Evolutionary conservation across 768 basidiomycete genomes (phyloP).

Genomic region (Mycena galopus): DNA sequence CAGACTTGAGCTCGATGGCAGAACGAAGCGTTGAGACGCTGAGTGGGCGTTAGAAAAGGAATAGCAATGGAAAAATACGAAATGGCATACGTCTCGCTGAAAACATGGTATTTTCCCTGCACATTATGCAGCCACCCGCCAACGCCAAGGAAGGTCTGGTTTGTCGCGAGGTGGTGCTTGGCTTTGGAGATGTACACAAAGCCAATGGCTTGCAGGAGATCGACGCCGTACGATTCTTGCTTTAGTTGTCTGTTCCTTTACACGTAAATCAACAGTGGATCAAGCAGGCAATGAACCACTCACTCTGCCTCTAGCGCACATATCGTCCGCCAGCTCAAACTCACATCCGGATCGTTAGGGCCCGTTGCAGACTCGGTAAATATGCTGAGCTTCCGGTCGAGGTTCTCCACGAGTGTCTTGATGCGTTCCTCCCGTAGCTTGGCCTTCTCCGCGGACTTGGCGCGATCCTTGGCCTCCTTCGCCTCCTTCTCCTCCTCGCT

Average conservation of each 20-base stretch:
- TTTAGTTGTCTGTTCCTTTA: constrained; percentile 73
- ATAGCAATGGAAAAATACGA: background rate
- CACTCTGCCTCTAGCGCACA: constrained; percentile 87
- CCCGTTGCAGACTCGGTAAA: constrained; percentile 88
- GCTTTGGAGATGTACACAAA: constrained; percentile 88
- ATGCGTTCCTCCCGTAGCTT: constrained; percentile 84
- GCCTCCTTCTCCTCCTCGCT: constrained; percentile 80
- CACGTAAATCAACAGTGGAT: constrained; percentile 4
- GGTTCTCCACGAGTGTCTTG: constrained; percentile 79
- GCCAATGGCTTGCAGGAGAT: constrained; percentile 87
- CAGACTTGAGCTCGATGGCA: constrained; percentile 89
- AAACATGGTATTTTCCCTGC: constrained; percentile 92
- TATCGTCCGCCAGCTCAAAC: constrained; percentile 81
- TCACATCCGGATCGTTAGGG: constrained; percentile 76
- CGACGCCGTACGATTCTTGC: constrained; percentile 88
- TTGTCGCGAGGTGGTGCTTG: constrained; percentile 85
- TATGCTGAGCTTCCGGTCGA: constrained; percentile 87
- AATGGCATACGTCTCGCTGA: constrained; percentile 86
- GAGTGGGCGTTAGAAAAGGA: constrained; percentile 3
- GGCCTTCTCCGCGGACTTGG: constrained; percentile 83
- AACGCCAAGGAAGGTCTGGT: constrained; percentile 81
- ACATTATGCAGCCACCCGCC: constrained; percentile 96
- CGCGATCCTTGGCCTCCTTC: constrained; percentile 79
- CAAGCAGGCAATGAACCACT: constrained; percentile 45
- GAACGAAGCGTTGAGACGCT: constrained; percentile 89